Percentiles rank a stretch among this genome's conserved stretches.
Evolutionary conservation across 2,329 filamentous ascomycete species (phyloP).

Genomic region (Cryoendolithus antarcticus): DNA sequence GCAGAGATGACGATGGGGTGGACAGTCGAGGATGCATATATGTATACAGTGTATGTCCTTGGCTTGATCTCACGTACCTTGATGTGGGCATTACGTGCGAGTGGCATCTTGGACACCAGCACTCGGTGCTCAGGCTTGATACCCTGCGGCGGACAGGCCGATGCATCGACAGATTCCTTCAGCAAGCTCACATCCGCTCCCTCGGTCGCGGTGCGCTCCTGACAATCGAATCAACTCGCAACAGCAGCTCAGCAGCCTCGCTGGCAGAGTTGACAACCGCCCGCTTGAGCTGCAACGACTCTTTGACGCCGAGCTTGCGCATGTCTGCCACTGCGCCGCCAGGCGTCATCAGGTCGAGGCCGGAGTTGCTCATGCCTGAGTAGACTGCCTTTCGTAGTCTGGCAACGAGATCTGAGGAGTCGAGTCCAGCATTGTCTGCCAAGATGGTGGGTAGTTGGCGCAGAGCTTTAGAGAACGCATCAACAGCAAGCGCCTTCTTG

Average conservation of each 20-base stretch:
- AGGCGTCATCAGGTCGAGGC: constrained; percentile 75
- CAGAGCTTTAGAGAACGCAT: constrained; percentile 76
- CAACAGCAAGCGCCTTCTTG: constrained; percentile 91
- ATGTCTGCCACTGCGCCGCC: constrained; percentile 92
- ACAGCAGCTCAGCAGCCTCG: constrained; percentile 87
- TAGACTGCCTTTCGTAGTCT: constrained; percentile 89
- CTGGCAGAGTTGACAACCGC: constrained; percentile 95
- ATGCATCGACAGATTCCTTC: constrained; percentile 4
- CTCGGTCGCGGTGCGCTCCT: constrained; percentile 75
- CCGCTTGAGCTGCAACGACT: constrained; percentile 97
- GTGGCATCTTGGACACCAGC: no score
- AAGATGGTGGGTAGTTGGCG: constrained; percentile 92
- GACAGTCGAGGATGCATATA: no score
- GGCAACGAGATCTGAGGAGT: constrained; percentile 87
- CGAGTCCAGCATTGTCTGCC: constrained; percentile 91
- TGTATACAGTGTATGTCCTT: no score
- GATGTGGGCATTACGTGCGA: no score
- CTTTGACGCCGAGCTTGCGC: constrained; percentile 86
- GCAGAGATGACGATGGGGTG: no score
- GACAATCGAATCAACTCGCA: constrained; percentile 97
- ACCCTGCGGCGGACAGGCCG: not conserved
- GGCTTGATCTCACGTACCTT: no score
- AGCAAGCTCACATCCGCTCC: constrained; percentile 51
- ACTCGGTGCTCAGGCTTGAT: no score
- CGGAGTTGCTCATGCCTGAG: constrained; percentile 83